Conservation (phyloP, 2,329 filamentous ascomycete species). For the Hypoxylon sp. region DNA sequence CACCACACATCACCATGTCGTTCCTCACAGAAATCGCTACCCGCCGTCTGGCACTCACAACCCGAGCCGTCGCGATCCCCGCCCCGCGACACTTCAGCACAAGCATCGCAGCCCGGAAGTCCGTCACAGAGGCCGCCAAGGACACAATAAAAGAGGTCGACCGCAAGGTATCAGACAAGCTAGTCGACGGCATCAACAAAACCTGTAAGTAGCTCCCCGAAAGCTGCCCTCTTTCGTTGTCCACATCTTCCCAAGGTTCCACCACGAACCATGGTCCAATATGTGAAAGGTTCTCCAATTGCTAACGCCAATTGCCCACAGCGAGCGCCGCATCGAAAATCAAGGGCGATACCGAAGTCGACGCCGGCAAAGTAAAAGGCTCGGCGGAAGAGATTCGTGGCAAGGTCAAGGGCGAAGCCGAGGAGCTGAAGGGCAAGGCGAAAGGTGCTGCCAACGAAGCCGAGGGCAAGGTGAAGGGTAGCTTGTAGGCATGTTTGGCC, state of each 20-base stretch:
- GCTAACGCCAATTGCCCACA: constrained; percentile 23
- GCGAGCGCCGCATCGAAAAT: constrained; percentile 59
- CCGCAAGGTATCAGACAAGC: constrained; percentile 68
- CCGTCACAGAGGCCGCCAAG: constrained; percentile 66
- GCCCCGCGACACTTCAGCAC: constrained; percentile 65
- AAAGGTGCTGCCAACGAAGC: constrained; percentile 46
- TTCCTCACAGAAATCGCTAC: constrained; percentile 61
- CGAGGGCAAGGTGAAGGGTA: constrained; percentile 54
- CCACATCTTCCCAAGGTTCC: neutral
- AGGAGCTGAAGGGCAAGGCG: constrained; percentile 48
- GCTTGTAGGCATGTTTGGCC: constrained; percentile 28
- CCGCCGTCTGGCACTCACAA: constrained; percentile 57
- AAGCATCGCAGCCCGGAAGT: constrained; percentile 59
- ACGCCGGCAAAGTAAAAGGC: constrained; percentile 54
- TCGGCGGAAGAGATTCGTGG: constrained; percentile 53
- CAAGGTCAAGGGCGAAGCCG: constrained; percentile 54
- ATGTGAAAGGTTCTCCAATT: neutral
- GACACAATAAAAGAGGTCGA: constrained; percentile 70
- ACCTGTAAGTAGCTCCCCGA: constrained; percentile 59
- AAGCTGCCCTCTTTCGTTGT: neutral
- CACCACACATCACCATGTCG: constrained; percentile 58
- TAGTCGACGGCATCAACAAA: constrained; percentile 71
- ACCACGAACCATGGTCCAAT: neutral
- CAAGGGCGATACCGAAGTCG: constrained; percentile 61
- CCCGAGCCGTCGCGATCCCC: constrained; percentile 54